Evolutionary conservation across 306 rosid species (phyloP).

Genomic region (Cucurbita ficifolia): DNA sequence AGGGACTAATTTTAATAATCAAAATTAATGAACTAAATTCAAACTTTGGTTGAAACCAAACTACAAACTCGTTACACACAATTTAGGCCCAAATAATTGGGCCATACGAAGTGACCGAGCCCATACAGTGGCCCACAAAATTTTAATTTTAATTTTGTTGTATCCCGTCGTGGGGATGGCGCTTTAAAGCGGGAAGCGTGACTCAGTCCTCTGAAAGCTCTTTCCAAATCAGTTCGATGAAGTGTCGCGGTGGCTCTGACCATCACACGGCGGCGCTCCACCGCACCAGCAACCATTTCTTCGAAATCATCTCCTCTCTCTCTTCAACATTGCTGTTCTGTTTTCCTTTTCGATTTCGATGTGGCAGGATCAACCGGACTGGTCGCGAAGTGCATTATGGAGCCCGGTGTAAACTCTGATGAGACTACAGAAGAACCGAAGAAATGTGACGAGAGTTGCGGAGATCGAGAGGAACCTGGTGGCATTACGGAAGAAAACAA

Average conservation of each 20-base stretch:
- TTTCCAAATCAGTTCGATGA: background rate
- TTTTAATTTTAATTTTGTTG: background rate
- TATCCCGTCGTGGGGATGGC: background rate
- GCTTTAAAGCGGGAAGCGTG: constrained; percentile 40
- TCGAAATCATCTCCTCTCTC: background rate
- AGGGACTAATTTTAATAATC: too few species aligned
- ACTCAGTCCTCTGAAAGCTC: background rate
- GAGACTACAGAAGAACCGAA: background rate
- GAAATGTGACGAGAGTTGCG: background rate
- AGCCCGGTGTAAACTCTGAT: background rate
- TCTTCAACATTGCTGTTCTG: background rate
- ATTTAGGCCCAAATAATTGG: background rate
- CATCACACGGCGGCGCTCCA: background rate
- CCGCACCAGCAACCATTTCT: background rate
- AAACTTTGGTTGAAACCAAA: background rate
- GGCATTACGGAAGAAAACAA: constrained; percentile 10
- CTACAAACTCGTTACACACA: background rate
- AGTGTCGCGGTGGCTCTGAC: background rate
- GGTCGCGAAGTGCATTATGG: constrained; percentile 32
- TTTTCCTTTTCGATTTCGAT: constrained; percentile 10
- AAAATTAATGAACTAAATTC: too few species aligned
- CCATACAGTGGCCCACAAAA: background rate
- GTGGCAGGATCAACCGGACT: constrained; percentile 64
- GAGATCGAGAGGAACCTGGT: background rate
- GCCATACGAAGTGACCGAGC: background rate